Evolutionary conservation across 2,329 filamentous ascomycete genomes (phyloP).

Genomic region (Paecilomyces variotii): DNA sequence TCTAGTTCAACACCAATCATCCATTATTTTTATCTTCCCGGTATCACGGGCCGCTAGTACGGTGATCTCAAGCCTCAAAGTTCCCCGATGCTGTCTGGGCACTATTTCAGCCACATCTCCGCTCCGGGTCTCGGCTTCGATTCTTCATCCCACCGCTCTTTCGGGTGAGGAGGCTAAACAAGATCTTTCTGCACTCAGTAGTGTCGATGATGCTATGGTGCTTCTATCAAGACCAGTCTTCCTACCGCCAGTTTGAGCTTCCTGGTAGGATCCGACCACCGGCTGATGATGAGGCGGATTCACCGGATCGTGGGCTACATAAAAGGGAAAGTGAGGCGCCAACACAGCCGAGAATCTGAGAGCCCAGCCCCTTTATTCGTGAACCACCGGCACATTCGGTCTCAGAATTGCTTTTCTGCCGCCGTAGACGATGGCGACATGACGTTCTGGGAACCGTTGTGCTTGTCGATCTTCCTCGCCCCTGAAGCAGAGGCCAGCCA

Average conservation of each 20-base stretch:
- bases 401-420: conserved; percentile 1
- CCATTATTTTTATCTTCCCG: background rate
- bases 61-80: background rate
- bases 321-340: conserved; percentile 15
- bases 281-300: background rate
- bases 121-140: background rate
- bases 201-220: background rate
- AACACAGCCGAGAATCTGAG: conserved; percentile 4
- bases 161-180: background rate
- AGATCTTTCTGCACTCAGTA: background rate
- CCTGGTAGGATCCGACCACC: background rate
- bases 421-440: background rate
- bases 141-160: background rate
- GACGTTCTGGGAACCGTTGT: background rate
- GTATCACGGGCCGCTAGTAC: background rate
- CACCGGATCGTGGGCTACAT: background rate
- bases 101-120: background rate
- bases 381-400: background rate
- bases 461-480: background rate
- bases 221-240: background rate
- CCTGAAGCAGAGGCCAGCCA: background rate
- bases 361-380: conserved; percentile 5
- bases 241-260: background rate
- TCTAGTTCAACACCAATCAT: background rate
- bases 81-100: background rate